phyloP scores from a whole-genome alignment of 768 basidiomycete species.

The Rubroboletus pulcherrimus region DNA sequence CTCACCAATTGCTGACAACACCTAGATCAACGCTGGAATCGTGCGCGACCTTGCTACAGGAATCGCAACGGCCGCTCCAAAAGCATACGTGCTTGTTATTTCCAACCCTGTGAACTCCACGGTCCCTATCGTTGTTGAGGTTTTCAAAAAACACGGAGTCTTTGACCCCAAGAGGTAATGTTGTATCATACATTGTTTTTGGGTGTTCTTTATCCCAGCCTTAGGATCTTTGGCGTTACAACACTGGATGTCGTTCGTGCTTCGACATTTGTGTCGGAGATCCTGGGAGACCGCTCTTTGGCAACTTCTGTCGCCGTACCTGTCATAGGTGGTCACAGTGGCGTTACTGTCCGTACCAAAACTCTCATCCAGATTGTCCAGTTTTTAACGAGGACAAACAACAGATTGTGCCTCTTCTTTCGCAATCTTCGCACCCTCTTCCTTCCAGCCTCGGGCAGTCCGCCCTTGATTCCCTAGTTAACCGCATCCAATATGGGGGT shows the following conservation, averaged over 20 bases:
- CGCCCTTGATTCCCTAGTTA: conserved; percentile 56
- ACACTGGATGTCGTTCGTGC: conserved; percentile 97
- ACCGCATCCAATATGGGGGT: conserved; percentile 93
- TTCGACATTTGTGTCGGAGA: conserved; percentile 91
- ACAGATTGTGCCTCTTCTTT: conserved; percentile 90
- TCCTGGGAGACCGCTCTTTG: conserved; percentile 59
- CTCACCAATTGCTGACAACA: background rate
- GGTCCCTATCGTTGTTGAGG: conserved; percentile 93
- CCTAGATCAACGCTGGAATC: conserved; percentile 95
- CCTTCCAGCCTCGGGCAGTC: conserved; percentile 50
- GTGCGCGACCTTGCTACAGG: conserved; percentile 90
- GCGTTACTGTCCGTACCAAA: conserved; percentile 63
- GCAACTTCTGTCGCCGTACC: conserved; percentile 70
- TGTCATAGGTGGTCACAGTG: conserved; percentile 94
- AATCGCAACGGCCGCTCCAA: conserved; percentile 78
- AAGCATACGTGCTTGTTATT: conserved; percentile 92
- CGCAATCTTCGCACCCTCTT: conserved; percentile 79
- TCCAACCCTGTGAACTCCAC: conserved; percentile 99
- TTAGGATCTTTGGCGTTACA: conserved; percentile 93
- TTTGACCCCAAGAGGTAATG: conserved; percentile 87
- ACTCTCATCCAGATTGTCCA: background rate
- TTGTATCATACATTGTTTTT: background rate
- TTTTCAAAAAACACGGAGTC: conserved; percentile 88
- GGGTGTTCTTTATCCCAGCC: background rate
- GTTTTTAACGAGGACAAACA: conserved; percentile 5